Percentiles rank a stretch among this genome's conserved stretches.
phyloP scores from a whole-genome alignment of 2,329 filamentous ascomycete genomes.

The Aspergillus sp. region DNA sequence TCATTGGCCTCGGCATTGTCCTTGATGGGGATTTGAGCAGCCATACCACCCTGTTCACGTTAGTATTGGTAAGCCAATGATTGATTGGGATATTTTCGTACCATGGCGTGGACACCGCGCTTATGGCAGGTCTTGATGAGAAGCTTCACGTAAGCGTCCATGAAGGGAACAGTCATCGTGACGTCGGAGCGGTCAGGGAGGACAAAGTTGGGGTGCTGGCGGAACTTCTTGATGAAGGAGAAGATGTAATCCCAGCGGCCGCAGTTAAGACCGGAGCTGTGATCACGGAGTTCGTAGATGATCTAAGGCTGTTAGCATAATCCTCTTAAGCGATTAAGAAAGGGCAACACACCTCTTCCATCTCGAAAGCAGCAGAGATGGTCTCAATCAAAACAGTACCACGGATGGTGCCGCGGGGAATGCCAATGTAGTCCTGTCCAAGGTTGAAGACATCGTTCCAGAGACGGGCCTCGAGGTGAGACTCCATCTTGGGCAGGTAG shows the following conservation, averaged over 20 bases:
- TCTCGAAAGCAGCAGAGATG: slow-evolving; percentile 96
- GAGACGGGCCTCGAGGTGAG: slow-evolving; percentile 90
- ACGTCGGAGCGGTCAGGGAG: slow-evolving; percentile 87
- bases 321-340: not conserved
- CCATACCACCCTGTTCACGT: slow-evolving; percentile 71
- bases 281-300: slow-evolving; percentile 97
- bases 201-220: slow-evolving; percentile 87
- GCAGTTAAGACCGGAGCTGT: slow-evolving; percentile 95
- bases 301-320: slow-evolving; percentile 53
- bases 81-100: slow-evolving; percentile 19
- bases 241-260: slow-evolving; percentile 99
- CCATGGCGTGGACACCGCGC: slow-evolving; percentile 97
- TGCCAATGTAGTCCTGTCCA: slow-evolving; percentile 86
- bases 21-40: slow-evolving; percentile 98
- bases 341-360: slow-evolving; percentile 68
- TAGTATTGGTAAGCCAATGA: not conserved
- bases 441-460: slow-evolving; percentile 99
- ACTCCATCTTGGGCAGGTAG: slow-evolving; percentile 98
- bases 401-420: slow-evolving; percentile 87
- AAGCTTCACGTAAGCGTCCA: slow-evolving; percentile 95
- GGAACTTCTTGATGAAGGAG: slow-evolving; percentile 99
- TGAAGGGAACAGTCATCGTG: slow-evolving; percentile 98
- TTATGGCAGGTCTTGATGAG: slow-evolving; percentile 98
- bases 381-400: slow-evolving; percentile 97
- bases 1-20: slow-evolving; percentile 88